Base-by-base conservation (phyloP, 805 yeast genomes). In the Pichia eremophila region DNA sequence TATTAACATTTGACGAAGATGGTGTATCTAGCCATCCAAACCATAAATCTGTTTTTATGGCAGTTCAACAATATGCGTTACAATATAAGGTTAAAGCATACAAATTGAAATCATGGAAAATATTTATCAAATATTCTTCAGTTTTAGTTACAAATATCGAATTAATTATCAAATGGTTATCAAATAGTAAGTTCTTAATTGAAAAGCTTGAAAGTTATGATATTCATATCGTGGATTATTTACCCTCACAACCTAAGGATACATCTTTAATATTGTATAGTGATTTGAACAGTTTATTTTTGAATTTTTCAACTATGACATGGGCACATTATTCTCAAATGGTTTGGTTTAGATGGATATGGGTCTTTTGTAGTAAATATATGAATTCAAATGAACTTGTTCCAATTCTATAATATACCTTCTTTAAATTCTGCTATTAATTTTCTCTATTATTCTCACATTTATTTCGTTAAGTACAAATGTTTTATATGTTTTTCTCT, bases 331-430 rank as follows among this genome's bases (percentile, higher is more conserved):
- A 72, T 52, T 79, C 95, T 2, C 99, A 93, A 63, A 85, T 93
- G 85, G 90, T 84, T 9, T 91, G 97, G 97, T 93, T 83, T 63
- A 73, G 99, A 54, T 85, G 85, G 69, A 82, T 88, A 1, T 93
- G 97, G 96, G 70, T 93, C 60, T 49, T 77, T 7, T 64, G 81
- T 15, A 83, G 95, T 50, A 72, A 90, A 51, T 91, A 88, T 65
- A 77, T 86, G 71, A 79, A 81, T 40, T 75, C 77, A 45, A 90
- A 91, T 64, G 89, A 85, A 57, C 68, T 86, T 53, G 67, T 71
- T 38, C 48, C 39, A 47, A 40, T 49, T 37, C 46, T n/a, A 28
- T 44, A 19, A 37, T 6, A 22, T 22, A 22, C 25, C 25, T 22
- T 31, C 18, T 10, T 34, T 4, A 14, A 4, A 34, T 15, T 12